Evolutionary conservation across 345 rosid species (phyloP).

Genomic region (Alliaria petiolata): DNA sequence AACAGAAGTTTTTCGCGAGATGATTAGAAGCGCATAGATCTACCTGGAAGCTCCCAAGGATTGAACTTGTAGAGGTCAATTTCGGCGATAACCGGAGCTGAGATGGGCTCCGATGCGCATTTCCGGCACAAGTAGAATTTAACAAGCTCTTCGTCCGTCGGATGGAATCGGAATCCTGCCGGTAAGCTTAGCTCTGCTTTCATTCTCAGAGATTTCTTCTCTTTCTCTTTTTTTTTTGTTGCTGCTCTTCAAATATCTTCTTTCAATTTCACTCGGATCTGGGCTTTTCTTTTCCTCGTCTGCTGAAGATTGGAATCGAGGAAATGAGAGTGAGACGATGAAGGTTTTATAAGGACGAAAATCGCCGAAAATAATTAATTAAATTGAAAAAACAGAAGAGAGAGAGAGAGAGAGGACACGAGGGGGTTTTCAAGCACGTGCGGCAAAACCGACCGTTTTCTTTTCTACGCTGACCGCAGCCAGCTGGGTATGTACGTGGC

Average conservation of each 20-base stretch:
- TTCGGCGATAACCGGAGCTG: conserved; percentile 80
- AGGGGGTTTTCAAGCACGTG: conserved; percentile 31
- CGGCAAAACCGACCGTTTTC: conserved; percentile 28
- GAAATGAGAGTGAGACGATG: conserved; percentile 12
- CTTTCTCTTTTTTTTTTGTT: too few relatives aligned
- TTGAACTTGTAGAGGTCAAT: conserved; percentile 87
- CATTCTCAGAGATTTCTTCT: conserved; percentile 27
- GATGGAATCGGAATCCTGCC: conserved; percentile 93
- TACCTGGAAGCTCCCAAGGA: conserved; percentile 98
- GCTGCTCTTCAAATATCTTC: background rate
- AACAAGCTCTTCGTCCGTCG: conserved; percentile 90
- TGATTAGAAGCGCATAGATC: background rate
- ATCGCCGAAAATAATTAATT: background rate
- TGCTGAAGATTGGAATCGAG: conserved; percentile 32
- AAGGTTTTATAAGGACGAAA: conserved; percentile 31
- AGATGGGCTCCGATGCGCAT: conserved; percentile 53
- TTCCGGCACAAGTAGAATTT: conserved; percentile 67
- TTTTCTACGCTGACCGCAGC: conserved; percentile 38
- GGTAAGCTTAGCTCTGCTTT: conserved; percentile 63
- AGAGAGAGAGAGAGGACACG: conserved; percentile 11
- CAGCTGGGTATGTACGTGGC: conserved; percentile 22
- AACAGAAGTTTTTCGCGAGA: background rate
- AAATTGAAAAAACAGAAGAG: background rate
- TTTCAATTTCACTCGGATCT: background rate
- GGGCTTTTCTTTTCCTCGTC: background rate